Percentiles rank a stretch among this genome's conserved stretches.
These are phyloP conservation scores for Penicillium diatomitis DNA, from an alignment of 495 filamentous ascomycete species.

Conservation along the genomic window DNA sequence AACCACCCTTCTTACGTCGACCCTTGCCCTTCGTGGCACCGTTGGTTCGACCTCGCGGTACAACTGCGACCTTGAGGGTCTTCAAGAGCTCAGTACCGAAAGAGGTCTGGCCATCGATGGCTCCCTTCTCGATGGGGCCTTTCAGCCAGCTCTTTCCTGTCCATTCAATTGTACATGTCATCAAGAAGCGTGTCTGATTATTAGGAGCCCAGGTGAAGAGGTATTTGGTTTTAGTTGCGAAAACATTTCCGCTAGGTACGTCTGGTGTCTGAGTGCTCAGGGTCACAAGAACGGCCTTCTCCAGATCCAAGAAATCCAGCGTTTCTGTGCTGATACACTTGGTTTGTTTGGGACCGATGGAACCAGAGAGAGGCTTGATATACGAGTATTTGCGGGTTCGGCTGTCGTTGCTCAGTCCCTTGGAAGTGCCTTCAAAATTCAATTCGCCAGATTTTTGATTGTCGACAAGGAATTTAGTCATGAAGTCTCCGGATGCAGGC, in stretches of 20 bases:
- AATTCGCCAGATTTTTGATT: conserved; percentile 88
- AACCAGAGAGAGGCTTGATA: conserved; percentile 77
- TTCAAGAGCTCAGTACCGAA: conserved; percentile 72
- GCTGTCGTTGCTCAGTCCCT: conserved; percentile 62
- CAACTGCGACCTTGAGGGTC: conserved; percentile 62
- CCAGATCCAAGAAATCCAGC: conserved; percentile 73
- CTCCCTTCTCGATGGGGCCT: conserved; percentile 91
- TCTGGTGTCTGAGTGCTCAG: conserved; percentile 85
- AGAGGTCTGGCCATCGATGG: conserved; percentile 76
- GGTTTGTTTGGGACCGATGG: conserved; percentile 89
- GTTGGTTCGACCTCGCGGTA: conserved; percentile 46
- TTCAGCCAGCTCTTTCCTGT: conserved; percentile 97
- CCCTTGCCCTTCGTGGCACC: conserved; percentile 32
- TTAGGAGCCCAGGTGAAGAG: conserved; percentile 85
- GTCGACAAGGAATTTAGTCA: conserved; percentile 72
- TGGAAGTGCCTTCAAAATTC: conserved; percentile 70
- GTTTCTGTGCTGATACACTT: conserved; percentile 86
- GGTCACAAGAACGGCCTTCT: conserved; percentile 73
- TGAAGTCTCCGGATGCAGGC: conserved; percentile 62
- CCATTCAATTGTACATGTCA: conserved; percentile 91
- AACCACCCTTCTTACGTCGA: conserved; percentile 48
- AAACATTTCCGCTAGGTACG: conserved; percentile 89
- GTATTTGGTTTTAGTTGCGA: conserved; percentile 85
- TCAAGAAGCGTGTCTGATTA: conserved; percentile 72
- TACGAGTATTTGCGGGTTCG: conserved; percentile 71